A percentile compares a stretch with the other conserved stretches of the same genome.
phyloP scores from a whole-genome alignment of 2,329 filamentous ascomycete species.

The Rhexocercosporidium sp. region DNA sequence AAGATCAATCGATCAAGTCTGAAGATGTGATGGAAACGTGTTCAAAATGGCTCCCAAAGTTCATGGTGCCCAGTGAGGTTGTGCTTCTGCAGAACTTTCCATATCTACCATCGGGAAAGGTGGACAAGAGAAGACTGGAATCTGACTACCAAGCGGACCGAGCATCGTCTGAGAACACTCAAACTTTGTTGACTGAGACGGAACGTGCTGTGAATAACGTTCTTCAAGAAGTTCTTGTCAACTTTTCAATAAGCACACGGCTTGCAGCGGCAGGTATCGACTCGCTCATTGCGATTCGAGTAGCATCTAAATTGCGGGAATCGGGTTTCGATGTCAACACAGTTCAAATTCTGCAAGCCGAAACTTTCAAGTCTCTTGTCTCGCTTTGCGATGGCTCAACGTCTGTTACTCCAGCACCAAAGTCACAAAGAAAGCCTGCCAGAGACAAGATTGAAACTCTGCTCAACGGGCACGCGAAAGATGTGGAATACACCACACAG shows the following conservation, averaged over 20 bases:
- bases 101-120: conserved; percentile 81
- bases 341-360: conserved; percentile 64
- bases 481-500: conserved; percentile 54
- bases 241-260: conserved; percentile 42
- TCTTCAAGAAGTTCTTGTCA: conserved; percentile 36
- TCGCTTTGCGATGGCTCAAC: conserved; percentile 40
- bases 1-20: conserved; percentile 42
- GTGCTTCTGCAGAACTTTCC: conserved; percentile 69
- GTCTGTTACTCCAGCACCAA: background rate
- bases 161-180: conserved; percentile 18
- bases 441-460: conserved; percentile 7
- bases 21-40: conserved; percentile 63
- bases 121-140: conserved; percentile 71
- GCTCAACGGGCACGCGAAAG: conserved; percentile 42
- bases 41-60: conserved; percentile 76
- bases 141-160: conserved; percentile 53
- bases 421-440: background rate
- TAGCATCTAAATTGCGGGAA: conserved; percentile 68
- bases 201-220: conserved; percentile 27
- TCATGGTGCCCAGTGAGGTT: conserved; percentile 82
- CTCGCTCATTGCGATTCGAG: conserved; percentile 65
- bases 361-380: conserved; percentile 49
- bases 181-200: conserved; percentile 38
- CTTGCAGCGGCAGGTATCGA: conserved; percentile 66
- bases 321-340: conserved; percentile 61